Conservation (phyloP, 495 filamentous ascomycete species). For the Viridothelium virens region DNA sequence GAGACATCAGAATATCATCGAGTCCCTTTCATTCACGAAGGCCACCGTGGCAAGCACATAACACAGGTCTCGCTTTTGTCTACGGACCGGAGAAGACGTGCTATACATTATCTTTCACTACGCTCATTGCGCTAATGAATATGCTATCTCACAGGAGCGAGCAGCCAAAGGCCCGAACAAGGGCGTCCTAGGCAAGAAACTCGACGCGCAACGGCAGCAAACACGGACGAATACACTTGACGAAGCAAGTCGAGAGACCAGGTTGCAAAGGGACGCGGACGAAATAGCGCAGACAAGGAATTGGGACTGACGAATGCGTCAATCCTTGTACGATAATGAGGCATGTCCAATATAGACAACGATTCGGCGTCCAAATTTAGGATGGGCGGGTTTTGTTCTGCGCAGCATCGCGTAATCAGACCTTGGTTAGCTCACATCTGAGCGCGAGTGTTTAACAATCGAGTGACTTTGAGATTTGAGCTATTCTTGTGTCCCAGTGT, state of each 20-base stretch:
- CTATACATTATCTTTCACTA: no score
- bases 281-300: constrained; percentile 20
- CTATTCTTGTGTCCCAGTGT: no score
- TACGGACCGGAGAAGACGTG: no score
- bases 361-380: neutral
- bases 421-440: neutral
- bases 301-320: constrained; percentile 19
- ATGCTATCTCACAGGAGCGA: neutral
- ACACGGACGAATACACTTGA: constrained; percentile 23
- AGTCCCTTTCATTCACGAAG: no score
- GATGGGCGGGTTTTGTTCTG: neutral
- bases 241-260: constrained; percentile 21
- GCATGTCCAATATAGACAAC: neutral
- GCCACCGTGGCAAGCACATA: no score
- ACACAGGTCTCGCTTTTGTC: no score
- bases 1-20: no score
- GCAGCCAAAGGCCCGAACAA: constrained; percentile 10
- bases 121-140: no score
- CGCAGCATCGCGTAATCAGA: neutral
- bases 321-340: neutral
- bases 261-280: constrained; percentile 26
- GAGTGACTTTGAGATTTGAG: no score
- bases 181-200: constrained; percentile 23
- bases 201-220: constrained; percentile 23
- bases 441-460: no score